A percentile compares a stretch with the other conserved stretches of the same genome.
These are phyloP conservation scores for Coemansia sp. DNA, from an alignment of 192 early-diverging fungal species.

Conservation along the genomic window DNA sequence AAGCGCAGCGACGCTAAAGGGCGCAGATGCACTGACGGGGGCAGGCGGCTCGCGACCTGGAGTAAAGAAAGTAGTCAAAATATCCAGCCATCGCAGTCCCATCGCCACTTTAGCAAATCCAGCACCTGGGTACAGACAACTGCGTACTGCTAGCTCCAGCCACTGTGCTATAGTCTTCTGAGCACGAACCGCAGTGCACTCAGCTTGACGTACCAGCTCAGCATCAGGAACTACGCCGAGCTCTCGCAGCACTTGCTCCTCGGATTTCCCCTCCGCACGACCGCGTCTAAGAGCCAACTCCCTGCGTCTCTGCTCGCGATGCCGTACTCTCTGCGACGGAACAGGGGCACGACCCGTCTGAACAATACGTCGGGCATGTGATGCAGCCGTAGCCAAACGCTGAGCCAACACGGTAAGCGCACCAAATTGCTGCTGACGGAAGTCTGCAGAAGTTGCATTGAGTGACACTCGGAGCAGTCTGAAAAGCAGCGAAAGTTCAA, in stretches of 20 bases:
- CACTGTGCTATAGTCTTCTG: constrained; percentile 29
- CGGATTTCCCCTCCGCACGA: constrained; percentile 18
- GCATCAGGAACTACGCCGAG: constrained; percentile 34
- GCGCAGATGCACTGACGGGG: constrained; percentile 21
- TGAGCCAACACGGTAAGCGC: constrained; percentile 61
- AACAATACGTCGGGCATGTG: constrained; percentile 40
- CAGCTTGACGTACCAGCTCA: constrained; percentile 37
- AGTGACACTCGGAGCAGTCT: constrained; percentile 68
- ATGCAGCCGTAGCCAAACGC: constrained; percentile 53
- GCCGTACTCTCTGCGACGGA: constrained; percentile 44
- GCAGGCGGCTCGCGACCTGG: constrained; percentile 20
- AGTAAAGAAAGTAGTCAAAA: constrained; percentile 35
- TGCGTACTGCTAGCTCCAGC: constrained; percentile 47
- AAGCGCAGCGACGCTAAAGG: constrained; percentile 28
- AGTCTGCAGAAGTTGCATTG: constrained; percentile 74
- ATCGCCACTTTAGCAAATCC: constrained; percentile 50
- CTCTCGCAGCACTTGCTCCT: constrained; percentile 38
- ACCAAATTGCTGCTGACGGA: constrained; percentile 72
- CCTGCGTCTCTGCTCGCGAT: constrained; percentile 36
- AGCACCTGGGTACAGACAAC: constrained; percentile 51
- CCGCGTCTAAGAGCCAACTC: constrained; percentile 27
- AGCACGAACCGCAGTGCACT: constrained; percentile 7
- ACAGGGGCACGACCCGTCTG: constrained; percentile 36
- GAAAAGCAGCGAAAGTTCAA: constrained; percentile 67
- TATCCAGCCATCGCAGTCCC: constrained; percentile 49